These are phyloP conservation scores for Podospora pseudopauciseta DNA, from an alignment of 495 filamentous ascomycete genomes.

Conservation along the genomic window DNA sequence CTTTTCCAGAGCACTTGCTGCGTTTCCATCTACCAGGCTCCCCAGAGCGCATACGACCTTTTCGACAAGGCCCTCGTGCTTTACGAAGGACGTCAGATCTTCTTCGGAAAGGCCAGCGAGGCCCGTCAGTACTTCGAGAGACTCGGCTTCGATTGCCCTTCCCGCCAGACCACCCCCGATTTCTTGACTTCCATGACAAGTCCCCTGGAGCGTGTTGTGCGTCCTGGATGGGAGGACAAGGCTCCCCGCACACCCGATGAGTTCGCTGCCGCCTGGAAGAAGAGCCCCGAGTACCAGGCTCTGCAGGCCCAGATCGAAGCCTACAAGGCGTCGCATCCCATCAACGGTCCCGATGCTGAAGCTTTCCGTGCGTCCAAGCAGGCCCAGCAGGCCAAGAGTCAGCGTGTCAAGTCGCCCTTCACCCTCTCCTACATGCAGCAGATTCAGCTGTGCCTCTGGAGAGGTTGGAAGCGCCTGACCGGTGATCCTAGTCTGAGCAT, in stretches of 20 bases:
- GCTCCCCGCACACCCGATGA: conserved; percentile 73
- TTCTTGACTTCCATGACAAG: conserved; percentile 79
- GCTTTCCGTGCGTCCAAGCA: conserved; percentile 65
- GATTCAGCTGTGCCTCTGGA: conserved; percentile 65
- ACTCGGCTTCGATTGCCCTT: conserved; percentile 71
- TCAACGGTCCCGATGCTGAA: conserved; percentile 61
- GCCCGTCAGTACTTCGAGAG: conserved; percentile 69
- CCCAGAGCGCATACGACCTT: conserved; percentile 69
- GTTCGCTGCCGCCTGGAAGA: conserved; percentile 70
- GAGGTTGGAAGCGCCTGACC: conserved; percentile 66
- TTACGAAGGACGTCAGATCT: conserved; percentile 82
- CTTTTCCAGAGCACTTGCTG: conserved; percentile 61
- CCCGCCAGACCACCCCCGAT: conserved; percentile 71
- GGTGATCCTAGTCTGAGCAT: conserved; percentile 72
- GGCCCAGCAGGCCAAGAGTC: conserved; percentile 61
- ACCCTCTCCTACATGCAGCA: conserved; percentile 72
- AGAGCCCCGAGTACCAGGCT: conserved; percentile 61
- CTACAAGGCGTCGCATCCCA: conserved; percentile 60
- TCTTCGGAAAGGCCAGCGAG: conserved; percentile 60
- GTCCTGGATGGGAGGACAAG: conserved; percentile 59
- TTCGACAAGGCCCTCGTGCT: conserved; percentile 78
- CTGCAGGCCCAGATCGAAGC: conserved; percentile 68
- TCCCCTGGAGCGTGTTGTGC: conserved; percentile 60
- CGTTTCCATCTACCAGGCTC: conserved; percentile 84
- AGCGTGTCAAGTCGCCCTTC: conserved; percentile 66